Percentiles rank a stretch among this genome's conserved stretches.
Conservation (phyloP, 2,329 filamentous ascomycete species). For the Verruconis gallopava region DNA sequence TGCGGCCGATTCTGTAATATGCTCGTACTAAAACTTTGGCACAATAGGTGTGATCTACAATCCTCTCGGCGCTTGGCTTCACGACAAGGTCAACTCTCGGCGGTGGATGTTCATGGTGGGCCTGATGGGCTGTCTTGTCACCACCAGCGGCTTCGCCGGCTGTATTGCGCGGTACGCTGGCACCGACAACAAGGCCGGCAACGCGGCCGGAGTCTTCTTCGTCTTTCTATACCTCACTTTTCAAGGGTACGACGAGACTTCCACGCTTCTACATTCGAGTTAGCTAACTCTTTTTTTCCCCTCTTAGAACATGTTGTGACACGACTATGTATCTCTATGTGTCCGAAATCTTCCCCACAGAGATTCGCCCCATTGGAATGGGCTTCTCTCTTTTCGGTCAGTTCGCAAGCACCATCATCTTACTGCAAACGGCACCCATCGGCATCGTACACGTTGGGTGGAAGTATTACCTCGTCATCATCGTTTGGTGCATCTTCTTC, state of each 20-base stretch:
- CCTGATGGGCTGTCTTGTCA: slow-evolving; percentile 17
- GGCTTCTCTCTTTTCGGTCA: no score
- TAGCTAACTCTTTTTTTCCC: slow-evolving; percentile 26
- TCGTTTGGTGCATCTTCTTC: not conserved
- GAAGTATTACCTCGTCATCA: not conserved
- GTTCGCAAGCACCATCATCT: no score
- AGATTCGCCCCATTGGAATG: slow-evolving; percentile 5
- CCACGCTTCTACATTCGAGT: slow-evolving; percentile 17
- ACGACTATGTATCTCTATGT: slow-evolving; percentile 20
- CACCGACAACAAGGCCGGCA: slow-evolving; percentile 28
- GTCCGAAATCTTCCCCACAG: slow-evolving; percentile 11
- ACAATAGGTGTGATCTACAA: slow-evolving; percentile 22
- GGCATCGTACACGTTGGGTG: slow-evolving; percentile 11
- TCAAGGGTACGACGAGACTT: slow-evolving; percentile 24
- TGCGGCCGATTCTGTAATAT: no score
- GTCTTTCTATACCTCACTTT: slow-evolving; percentile 36
- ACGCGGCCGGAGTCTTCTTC: slow-evolving; percentile 28
- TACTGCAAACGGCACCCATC: slow-evolving; percentile 35
- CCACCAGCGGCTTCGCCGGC: slow-evolving; percentile 15
- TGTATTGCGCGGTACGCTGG: slow-evolving; percentile 27
- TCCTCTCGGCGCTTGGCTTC: slow-evolving; percentile 11
- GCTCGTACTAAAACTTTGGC: no score
- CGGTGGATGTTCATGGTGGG: slow-evolving; percentile 19
- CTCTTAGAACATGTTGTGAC: no score
- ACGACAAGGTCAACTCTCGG: slow-evolving; percentile 14